Percentiles rank a stretch among this genome's conserved stretches.
Evolutionary conservation across 2,329 filamentous ascomycete genomes (phyloP).

Genomic region (Xylariaceae sp.): DNA sequence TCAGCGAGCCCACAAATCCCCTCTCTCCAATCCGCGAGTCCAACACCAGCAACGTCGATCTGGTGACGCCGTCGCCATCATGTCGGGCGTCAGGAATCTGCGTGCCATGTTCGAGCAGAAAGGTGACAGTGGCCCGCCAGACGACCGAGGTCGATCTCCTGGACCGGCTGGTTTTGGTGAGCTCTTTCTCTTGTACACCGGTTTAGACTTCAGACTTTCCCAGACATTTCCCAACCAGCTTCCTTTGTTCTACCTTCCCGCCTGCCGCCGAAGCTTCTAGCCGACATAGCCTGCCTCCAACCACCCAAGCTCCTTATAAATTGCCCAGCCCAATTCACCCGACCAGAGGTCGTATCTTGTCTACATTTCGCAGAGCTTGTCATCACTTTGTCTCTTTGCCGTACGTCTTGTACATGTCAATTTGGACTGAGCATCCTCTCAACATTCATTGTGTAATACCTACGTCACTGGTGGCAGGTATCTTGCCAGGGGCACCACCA

Average conservation of each 20-base stretch:
- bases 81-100: slow-evolving; percentile 70
- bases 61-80: slow-evolving; percentile 34
- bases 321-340: neutral
- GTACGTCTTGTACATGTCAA: neutral
- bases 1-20: too few species aligned
- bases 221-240: neutral
- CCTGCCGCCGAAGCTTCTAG: too few species aligned
- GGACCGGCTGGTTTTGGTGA: slow-evolving; percentile 44
- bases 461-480: slow-evolving; percentile 18
- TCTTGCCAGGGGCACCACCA: slow-evolving; percentile 13
- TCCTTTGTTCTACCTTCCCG: neutral
- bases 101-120: slow-evolving; percentile 78
- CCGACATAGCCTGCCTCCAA: too few species aligned
- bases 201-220: neutral
- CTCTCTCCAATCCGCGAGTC: too few species aligned
- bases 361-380: neutral
- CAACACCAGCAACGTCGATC: too few species aligned
- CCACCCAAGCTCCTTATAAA: neutral
- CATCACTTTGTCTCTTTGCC: neutral
- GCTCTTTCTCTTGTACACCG: slow-evolving; percentile 18
- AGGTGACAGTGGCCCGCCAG: slow-evolving; percentile 60
- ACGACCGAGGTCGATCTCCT: slow-evolving; percentile 64
- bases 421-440: neutral
- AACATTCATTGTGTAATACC: slow-evolving; percentile 7
- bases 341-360: neutral